Evolutionary conservation across 2,329 filamentous ascomycete species (phyloP).

Genomic region (Byssoonygena ceratinophila): DNA sequence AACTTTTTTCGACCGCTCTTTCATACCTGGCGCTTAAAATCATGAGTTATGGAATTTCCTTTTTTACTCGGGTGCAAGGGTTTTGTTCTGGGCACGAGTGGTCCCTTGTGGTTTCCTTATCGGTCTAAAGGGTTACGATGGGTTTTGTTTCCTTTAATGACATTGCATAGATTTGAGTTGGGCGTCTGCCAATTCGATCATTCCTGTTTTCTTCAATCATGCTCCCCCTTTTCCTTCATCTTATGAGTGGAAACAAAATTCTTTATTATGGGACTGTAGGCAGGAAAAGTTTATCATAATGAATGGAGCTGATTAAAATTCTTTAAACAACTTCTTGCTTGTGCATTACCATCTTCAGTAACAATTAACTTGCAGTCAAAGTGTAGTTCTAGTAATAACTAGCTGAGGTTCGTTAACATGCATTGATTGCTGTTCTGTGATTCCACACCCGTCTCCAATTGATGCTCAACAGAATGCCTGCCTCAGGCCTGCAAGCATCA

Average conservation of each 20-base stretch:
- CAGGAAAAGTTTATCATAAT: slow-evolving; percentile 9
- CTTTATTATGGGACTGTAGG: neutral
- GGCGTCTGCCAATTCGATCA: slow-evolving; percentile 13
- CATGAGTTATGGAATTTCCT: neutral
- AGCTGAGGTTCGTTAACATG: no score
- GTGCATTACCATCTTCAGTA: no score
- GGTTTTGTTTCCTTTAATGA: slow-evolving; percentile 7
- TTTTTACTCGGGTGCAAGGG: neutral
- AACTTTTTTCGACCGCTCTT: neutral
- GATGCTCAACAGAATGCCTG: no score
- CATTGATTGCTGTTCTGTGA: no score
- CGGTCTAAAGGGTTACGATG: slow-evolving; percentile 7
- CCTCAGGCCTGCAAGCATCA: no score
- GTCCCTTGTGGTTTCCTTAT: slow-evolving; percentile 3
- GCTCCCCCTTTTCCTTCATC: slow-evolving; percentile 6
- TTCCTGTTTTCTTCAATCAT: slow-evolving; percentile 1
- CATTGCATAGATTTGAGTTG: slow-evolving; percentile 14
- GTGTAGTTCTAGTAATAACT: no score
- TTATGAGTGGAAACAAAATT: slow-evolving; percentile 5
- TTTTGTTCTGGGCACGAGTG: slow-evolving; percentile 5
- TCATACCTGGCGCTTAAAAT: slow-evolving; percentile 11
- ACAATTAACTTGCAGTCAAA: no score
- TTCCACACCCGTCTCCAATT: no score
- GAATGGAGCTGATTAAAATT: slow-evolving; percentile 7
- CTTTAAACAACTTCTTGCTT: neutral